phyloP scores from a whole-genome alignment of 2,329 filamentous ascomycete genomes.

The Nigrograna mackinnonii region DNA sequence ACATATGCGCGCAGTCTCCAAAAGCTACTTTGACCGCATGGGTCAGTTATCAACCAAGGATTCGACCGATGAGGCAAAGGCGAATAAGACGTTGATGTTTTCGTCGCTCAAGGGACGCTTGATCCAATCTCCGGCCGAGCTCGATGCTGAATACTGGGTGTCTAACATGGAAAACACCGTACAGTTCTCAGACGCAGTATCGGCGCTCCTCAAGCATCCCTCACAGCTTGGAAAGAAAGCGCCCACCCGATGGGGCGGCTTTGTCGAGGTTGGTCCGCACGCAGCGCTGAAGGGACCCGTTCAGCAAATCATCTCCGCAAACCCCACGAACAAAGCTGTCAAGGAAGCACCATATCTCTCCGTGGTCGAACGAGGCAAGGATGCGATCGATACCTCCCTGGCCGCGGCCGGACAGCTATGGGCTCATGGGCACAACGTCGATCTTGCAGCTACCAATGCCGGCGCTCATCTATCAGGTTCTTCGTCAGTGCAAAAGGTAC shows the following conservation, averaged over 20 bases:
- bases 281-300: conserved; percentile 10
- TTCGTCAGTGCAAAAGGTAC: conserved; percentile 2
- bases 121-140: neutral
- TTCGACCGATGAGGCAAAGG: neutral
- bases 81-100: conserved; percentile 4
- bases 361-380: conserved; percentile 10
- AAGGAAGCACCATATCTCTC: conserved; percentile 7
- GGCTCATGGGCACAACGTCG: conserved; percentile 8
- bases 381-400: conserved; percentile 13
- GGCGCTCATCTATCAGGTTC: too few relatives aligned
- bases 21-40: conserved; percentile 21
- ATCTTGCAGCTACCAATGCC: conserved; percentile 15
- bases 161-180: conserved; percentile 36
- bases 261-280: conserved; percentile 12
- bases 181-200: conserved; percentile 24
- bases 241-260: conserved; percentile 27
- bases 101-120: conserved; percentile 7
- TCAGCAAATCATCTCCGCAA: conserved; percentile 8
- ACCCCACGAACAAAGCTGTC: conserved; percentile 9
- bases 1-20: conserved; percentile 41
- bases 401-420: conserved; percentile 19
- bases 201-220: neutral
- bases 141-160: conserved; percentile 28
- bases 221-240: neutral
- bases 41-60: neutral